Percentiles rank a stretch among this genome's conserved stretches.
phyloP scores from a whole-genome alignment of 306 rosid species.

The Castanospermum australe region DNA sequence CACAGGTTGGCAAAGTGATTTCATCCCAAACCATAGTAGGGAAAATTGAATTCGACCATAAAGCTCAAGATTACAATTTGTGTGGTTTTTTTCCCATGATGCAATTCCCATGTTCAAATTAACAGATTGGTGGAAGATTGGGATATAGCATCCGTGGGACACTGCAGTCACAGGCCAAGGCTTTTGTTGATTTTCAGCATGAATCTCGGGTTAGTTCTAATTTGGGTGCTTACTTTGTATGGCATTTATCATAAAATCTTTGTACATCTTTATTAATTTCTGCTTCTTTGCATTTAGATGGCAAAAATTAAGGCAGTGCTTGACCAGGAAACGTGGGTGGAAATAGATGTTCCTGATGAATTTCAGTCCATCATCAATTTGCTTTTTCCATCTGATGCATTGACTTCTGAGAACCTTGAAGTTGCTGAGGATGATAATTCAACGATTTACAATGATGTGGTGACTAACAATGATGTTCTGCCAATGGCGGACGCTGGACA shows the following conservation, averaged over 20 bases:
- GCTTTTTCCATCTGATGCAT: slow-evolving; percentile 50
- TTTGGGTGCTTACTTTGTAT: slow-evolving; percentile 2
- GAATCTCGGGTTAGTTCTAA: slow-evolving; percentile 85
- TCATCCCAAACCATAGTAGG: too few relatives aligned
- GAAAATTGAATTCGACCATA: too few relatives aligned
- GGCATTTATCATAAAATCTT: slow-evolving; percentile 6
- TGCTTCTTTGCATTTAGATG: slow-evolving; percentile 57
- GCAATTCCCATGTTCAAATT: slow-evolving; percentile 27
- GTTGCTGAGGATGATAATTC: slow-evolving; percentile 50
- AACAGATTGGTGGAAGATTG: slow-evolving; percentile 98
- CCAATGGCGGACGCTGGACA: slow-evolving; percentile 34
- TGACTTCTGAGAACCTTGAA: slow-evolving; percentile 52
- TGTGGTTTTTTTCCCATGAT: slow-evolving; percentile 31
- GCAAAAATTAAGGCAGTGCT: slow-evolving; percentile 94
- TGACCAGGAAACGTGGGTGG: slow-evolving; percentile 99
- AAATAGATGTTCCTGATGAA: slow-evolving; percentile 97
- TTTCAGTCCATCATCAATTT: slow-evolving; percentile 77
- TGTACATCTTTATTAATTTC: slow-evolving; percentile 24
- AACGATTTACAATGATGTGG: slow-evolving; percentile 43
- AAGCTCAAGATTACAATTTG: slow-evolving; percentile 9
- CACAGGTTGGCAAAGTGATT: too few relatives aligned
- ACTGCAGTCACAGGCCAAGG: slow-evolving; percentile 96
- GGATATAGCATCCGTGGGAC: slow-evolving; percentile 99
- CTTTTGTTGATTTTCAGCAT: slow-evolving; percentile 95
- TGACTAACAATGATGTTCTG: slow-evolving; percentile 34